These are phyloP conservation scores for Aspergillus cavernicola DNA, from an alignment of 495 filamentous ascomycete genomes.

Conservation along the genomic window DNA sequence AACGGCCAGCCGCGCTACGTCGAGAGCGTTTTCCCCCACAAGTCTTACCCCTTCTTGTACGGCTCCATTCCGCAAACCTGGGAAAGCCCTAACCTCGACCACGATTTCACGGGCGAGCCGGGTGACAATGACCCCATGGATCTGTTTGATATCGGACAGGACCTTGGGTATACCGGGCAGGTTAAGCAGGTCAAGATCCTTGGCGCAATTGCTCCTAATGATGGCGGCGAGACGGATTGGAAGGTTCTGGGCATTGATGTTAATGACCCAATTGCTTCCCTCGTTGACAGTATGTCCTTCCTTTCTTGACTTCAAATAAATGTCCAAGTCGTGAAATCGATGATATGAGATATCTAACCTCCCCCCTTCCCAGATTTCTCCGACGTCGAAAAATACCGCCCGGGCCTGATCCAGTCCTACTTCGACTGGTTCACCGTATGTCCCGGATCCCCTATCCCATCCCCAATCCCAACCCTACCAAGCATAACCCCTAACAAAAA, in stretches of 20 bases:
- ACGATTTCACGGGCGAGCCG: not conserved
- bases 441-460: too few relatives aligned
- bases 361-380: not conserved
- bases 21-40: not conserved
- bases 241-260: constrained; percentile 2
- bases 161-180: not conserved
- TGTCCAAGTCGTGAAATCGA: too few relatives aligned
- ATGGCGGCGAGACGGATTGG: constrained; percentile 5
- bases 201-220: not conserved
- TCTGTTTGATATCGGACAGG: constrained; percentile 6
- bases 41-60: constrained; percentile 3
- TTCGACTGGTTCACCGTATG: constrained; percentile 2
- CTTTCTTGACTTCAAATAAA: not conserved
- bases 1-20: constrained; percentile 1
- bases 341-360: too few relatives aligned
- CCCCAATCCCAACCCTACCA: not conserved
- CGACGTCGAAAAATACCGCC: constrained; percentile 4
- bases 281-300: not conserved
- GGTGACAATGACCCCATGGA: constrained; percentile 3
- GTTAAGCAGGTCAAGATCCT: constrained; percentile 5
- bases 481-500: not conserved
- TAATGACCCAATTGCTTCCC: not conserved
- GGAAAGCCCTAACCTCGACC: constrained; percentile 3
- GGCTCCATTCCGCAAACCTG: constrained; percentile 4
- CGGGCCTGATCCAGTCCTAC: not conserved